phyloP scores from a whole-genome alignment of 805 yeast species.

The Barnettozyma salicaria region DNA sequence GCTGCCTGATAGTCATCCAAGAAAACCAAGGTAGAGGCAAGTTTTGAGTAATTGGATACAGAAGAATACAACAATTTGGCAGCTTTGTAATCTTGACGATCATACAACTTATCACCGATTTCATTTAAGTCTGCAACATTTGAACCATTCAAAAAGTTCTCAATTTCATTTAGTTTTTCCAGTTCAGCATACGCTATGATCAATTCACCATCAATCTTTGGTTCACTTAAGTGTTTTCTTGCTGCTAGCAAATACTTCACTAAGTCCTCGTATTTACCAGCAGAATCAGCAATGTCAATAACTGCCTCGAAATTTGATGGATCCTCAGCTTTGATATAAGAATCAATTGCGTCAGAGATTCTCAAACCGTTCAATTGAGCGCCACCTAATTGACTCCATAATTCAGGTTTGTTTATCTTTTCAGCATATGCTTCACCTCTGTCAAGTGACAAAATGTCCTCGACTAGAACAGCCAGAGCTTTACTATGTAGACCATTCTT shows the following conservation, averaged over 20 bases:
- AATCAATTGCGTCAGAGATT: slow-evolving; percentile 83
- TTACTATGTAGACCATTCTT: slow-evolving; percentile 70
- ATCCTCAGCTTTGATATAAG: slow-evolving; percentile 88
- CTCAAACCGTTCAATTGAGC: slow-evolving; percentile 94
- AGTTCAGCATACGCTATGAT: slow-evolving; percentile 81
- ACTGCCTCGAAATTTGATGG: slow-evolving; percentile 87
- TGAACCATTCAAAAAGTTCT: slow-evolving; percentile 73
- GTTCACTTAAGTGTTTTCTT: slow-evolving; percentile 84
- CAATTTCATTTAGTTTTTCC: slow-evolving; percentile 72
- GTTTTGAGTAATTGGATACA: slow-evolving; percentile 89
- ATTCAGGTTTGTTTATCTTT: slow-evolving; percentile 73
- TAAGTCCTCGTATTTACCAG: slow-evolving; percentile 93
- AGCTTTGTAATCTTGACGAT: slow-evolving; percentile 78
- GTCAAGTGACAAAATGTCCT: slow-evolving; percentile 88
- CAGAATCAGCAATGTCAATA: slow-evolving; percentile 90
- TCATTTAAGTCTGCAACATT: slow-evolving; percentile 89
- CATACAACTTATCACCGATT: slow-evolving; percentile 88
- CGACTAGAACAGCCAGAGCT: slow-evolving; percentile 88
- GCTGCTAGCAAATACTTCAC: slow-evolving; percentile 86
- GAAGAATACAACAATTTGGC: slow-evolving; percentile 83
- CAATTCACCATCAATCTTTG: slow-evolving; percentile 87
- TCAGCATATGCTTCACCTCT: slow-evolving; percentile 93
- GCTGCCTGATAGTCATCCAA: slow-evolving; percentile 92
- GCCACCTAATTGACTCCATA: slow-evolving; percentile 93
- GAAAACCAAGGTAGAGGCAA: slow-evolving; percentile 94